Percentiles rank a stretch among this genome's conserved stretches.
phyloP scores from a whole-genome alignment of 2,329 filamentous ascomycete genomes.

The Penicillium sp. region DNA sequence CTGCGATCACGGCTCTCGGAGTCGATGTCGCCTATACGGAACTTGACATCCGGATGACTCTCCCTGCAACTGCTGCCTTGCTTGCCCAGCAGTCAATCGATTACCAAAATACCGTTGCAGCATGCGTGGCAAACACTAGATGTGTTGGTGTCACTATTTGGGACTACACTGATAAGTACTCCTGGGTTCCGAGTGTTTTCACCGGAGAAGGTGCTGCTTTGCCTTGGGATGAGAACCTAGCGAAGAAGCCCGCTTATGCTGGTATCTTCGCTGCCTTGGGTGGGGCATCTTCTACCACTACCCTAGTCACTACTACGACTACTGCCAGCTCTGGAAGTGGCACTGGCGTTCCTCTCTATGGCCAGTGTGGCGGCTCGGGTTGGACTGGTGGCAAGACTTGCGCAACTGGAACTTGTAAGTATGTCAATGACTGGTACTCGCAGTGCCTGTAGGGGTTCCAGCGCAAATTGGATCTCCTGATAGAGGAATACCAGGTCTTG shows the following conservation, averaged over 20 bases:
- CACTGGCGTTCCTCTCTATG: constrained; percentile 24
- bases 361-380: constrained; percentile 30
- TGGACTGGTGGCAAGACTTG: constrained; percentile 32
- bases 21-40: constrained; percentile 46
- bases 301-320: constrained; percentile 18
- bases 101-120: constrained; percentile 31
- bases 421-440: constrained; percentile 31
- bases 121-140: constrained; percentile 30
- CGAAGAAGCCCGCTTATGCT: constrained; percentile 50
- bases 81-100: constrained; percentile 35
- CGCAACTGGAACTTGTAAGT: constrained; percentile 28
- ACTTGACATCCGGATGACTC: constrained; percentile 52
- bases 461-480: not conserved
- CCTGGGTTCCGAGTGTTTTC: constrained; percentile 48
- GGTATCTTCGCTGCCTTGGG: constrained; percentile 32
- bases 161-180: constrained; percentile 49
- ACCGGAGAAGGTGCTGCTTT: constrained; percentile 44
- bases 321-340: constrained; percentile 8
- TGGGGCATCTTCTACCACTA: constrained; percentile 12
- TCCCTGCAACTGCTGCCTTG: constrained; percentile 27
- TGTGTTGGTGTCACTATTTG: constrained; percentile 42
- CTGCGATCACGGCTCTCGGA: constrained; percentile 38
- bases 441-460: constrained; percentile 26
- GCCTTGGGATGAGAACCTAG: constrained; percentile 48
- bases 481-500: not conserved